Conservation (phyloP, 768 basidiomycete species). For the Floccularia luteovirens region DNA sequence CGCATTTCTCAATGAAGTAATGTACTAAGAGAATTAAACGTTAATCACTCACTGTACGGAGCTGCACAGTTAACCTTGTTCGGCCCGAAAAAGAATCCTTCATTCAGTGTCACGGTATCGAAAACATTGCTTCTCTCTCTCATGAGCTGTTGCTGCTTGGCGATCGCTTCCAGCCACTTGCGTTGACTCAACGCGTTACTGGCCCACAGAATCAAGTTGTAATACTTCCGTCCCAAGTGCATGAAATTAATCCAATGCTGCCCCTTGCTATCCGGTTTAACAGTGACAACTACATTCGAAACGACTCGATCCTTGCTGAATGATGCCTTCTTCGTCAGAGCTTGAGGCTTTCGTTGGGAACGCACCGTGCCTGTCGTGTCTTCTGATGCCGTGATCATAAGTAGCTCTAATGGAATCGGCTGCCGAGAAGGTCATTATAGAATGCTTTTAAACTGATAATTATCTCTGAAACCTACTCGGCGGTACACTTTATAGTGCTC, state of each 20-base stretch:
- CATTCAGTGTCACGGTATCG: slow-evolving; percentile 76
- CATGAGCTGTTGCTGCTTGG: slow-evolving; percentile 82
- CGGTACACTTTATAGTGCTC: slow-evolving; percentile 93
- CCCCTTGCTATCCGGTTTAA: slow-evolving; percentile 65
- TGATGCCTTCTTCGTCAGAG: slow-evolving; percentile 36
- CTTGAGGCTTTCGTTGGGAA: slow-evolving; percentile 32
- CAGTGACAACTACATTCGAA: slow-evolving; percentile 37
- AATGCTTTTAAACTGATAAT: too few relatives aligned
- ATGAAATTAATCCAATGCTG: slow-evolving; percentile 91
- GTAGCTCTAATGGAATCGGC: slow-evolving; percentile 95
- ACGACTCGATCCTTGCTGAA: slow-evolving; percentile 27
- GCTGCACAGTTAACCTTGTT: slow-evolving; percentile 94
- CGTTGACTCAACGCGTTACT: slow-evolving; percentile 75
- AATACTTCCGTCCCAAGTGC: slow-evolving; percentile 89
- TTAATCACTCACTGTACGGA: slow-evolving; percentile 64
- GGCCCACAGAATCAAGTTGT: slow-evolving; percentile 89
- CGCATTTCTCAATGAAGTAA: not conserved
- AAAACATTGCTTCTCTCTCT: slow-evolving; percentile 82
- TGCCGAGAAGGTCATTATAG: slow-evolving; percentile 22
- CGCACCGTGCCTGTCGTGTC: slow-evolving; percentile 38
- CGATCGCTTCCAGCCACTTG: slow-evolving; percentile 92
- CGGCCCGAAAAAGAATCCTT: slow-evolving; percentile 78
- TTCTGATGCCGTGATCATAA: slow-evolving; percentile 74
- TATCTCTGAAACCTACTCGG: slow-evolving; percentile 64
- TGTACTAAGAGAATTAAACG: not conserved